phyloP scores from a whole-genome alignment of 805 yeast species.

The Candida sphagnicola region DNA sequence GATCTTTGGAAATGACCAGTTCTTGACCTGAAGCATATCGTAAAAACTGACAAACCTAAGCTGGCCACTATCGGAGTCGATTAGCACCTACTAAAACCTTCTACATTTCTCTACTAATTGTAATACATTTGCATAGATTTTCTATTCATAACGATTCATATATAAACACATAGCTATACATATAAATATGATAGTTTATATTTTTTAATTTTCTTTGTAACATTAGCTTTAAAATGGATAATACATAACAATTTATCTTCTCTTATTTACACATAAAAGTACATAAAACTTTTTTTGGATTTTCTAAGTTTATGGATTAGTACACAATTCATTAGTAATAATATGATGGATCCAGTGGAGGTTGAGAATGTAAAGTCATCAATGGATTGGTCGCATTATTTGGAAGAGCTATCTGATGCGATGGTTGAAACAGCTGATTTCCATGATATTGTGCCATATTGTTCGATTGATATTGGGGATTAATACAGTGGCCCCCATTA shows the following conservation, averaged over 20 bases:
- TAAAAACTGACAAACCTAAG: too few relatives aligned
- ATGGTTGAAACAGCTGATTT: background rate
- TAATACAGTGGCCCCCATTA: background rate
- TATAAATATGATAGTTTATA: background rate
- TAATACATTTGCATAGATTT: too few relatives aligned
- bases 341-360: background rate
- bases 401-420: background rate
- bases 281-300: background rate
- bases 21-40: too few relatives aligned
- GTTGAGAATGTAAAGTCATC: background rate
- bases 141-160: background rate
- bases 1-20: too few relatives aligned
- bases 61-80: too few relatives aligned
- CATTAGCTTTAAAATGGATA: background rate
- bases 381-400: background rate
- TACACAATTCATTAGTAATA: background rate
- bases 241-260: background rate
- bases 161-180: background rate
- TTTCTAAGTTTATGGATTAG: background rate
- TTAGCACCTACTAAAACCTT: background rate
- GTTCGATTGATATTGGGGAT: background rate
- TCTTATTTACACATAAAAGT: slow-evolving; percentile 1
- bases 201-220: background rate
- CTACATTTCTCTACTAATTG: too few relatives aligned
- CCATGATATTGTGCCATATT: background rate